Conservation (phyloP, 2,329 filamentous ascomycete genomes). For the Diplodia mutila region DNA sequence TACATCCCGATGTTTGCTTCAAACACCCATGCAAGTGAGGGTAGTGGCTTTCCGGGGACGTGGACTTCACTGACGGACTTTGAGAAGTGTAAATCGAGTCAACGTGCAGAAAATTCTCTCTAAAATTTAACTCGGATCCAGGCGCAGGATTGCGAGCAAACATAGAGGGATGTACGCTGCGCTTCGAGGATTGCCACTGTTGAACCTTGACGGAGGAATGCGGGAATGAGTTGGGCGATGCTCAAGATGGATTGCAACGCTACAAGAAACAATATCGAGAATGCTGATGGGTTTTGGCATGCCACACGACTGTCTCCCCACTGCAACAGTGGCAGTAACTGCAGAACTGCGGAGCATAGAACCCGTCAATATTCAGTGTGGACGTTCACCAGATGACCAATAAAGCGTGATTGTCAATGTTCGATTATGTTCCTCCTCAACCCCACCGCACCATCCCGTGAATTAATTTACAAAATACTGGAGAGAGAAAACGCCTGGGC, state of each 20-base stretch:
- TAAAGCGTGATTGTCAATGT: not conserved
- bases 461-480: constrained; percentile 13
- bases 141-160: not conserved
- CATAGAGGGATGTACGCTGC: not conserved
- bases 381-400: not conserved
- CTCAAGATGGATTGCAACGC: not conserved
- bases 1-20: not conserved
- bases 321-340: not conserved
- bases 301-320: not conserved
- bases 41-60: too few species aligned
- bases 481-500: not conserved
- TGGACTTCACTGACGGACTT: not conserved
- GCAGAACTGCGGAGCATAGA: not conserved
- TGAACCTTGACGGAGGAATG: not conserved
- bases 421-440: not conserved
- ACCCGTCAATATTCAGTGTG: not conserved
- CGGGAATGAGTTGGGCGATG: not conserved
- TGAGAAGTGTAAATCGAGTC: not conserved
- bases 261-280: not conserved
- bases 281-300: too few species aligned
- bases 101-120: not conserved
- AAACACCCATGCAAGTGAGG: not conserved
- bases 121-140: not conserved
- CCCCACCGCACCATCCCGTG: not conserved
- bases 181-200: not conserved